Conservation (phyloP, 1,139 yeast species). For the Arxiozyma telluris region DNA sequence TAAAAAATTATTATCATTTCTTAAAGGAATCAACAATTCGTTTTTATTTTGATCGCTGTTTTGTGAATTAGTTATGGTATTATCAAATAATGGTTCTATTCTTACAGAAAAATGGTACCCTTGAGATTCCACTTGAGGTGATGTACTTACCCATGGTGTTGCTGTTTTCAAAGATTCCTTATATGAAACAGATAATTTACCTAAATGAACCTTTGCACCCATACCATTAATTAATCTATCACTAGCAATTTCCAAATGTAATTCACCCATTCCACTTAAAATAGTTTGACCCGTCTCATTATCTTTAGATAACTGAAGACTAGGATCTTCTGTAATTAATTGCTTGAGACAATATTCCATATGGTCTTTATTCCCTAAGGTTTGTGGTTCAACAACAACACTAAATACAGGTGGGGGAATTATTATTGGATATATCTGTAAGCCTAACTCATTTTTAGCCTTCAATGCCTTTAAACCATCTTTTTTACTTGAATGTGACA, state of each 20-base stretch:
- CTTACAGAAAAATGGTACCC: conserved; percentile 33
- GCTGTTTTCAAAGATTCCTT: conserved; percentile 55
- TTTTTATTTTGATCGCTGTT: conserved; percentile 10
- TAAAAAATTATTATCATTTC: conserved; percentile 34
- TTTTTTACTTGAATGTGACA: conserved; percentile 44
- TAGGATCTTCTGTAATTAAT: conserved; percentile 76
- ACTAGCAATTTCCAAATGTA: conserved; percentile 80
- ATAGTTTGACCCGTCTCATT: conserved; percentile 85
- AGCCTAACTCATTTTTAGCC: conserved; percentile 36
- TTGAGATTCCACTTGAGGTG: conserved; percentile 20
- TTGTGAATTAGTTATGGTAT: conserved; percentile 16
- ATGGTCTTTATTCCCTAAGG: conserved; percentile 66
- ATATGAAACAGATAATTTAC: conserved; percentile 80
- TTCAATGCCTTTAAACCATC: conserved; percentile 38
- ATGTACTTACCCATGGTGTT: conserved; percentile 5
- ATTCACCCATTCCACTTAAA: conserved; percentile 91
- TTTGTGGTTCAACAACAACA: conserved; percentile 71
- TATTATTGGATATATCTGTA: conserved; percentile 63
- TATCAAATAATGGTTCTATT: conserved; percentile 36
- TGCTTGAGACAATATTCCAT: conserved; percentile 60
- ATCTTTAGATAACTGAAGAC: conserved; percentile 55
- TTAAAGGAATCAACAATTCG: conserved; percentile 32
- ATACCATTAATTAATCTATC: conserved; percentile 71
- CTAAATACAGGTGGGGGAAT: conserved; percentile 93
- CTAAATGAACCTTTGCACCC: conserved; percentile 72